phyloP scores from a whole-genome alignment of 768 basidiomycete genomes.

The Leccinum ochraceum region DNA sequence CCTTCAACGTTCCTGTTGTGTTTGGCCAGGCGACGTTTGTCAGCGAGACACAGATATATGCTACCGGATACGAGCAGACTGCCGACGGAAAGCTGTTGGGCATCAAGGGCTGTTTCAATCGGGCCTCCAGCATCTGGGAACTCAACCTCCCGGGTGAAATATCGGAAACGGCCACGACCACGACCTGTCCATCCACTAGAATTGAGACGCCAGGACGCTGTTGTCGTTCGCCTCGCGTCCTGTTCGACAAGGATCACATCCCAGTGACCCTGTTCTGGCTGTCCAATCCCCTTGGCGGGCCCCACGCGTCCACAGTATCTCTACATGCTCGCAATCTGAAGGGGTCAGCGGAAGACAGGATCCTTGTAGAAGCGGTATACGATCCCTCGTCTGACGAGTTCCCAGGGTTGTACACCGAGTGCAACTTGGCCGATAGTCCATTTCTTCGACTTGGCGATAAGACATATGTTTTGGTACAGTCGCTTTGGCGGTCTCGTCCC shows the following conservation, averaged over 20 bases:
- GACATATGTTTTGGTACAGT: conserved; percentile 38
- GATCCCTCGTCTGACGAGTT: conserved; percentile 45
- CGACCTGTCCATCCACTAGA: conserved; percentile 28
- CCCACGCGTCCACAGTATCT: conserved; percentile 53
- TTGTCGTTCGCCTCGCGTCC: conserved; percentile 58
- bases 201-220: conserved; percentile 46
- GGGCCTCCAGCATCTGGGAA: conserved; percentile 55
- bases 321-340: conserved; percentile 46
- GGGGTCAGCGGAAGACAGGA: conserved; percentile 5
- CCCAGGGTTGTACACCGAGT: conserved; percentile 63
- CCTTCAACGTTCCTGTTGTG: conserved; percentile 28
- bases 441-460: conserved; percentile 34
- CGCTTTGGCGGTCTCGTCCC: conserved; percentile 55
- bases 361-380: conserved; percentile 45
- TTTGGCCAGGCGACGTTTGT: conserved; percentile 63
- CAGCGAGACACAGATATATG: conserved; percentile 45
- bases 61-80: conserved; percentile 63
- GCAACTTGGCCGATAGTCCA: conserved; percentile 43
- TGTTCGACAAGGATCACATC: conserved; percentile 24
- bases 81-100: conserved; percentile 61
- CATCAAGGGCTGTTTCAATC: conserved; percentile 59
- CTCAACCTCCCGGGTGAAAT: conserved; percentile 27
- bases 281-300: conserved; percentile 53
- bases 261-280: conserved; percentile 49
- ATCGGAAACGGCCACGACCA: conserved; percentile 4